Conservation (phyloP, 441 rosid genomes). For the Rhodomyrtus psidioides region DNA sequence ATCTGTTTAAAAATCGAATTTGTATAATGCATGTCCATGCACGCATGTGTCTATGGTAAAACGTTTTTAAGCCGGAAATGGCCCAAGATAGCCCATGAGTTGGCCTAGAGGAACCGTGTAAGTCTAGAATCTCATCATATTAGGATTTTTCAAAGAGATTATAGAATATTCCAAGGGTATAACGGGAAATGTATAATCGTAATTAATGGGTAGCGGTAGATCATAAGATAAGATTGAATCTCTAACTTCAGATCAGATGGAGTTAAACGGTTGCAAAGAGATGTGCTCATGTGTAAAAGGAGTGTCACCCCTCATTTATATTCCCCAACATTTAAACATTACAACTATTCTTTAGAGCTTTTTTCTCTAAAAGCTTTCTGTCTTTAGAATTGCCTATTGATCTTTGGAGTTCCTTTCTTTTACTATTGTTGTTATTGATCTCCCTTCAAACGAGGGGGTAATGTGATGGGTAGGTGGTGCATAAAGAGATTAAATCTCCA, state of each 20-base stretch:
- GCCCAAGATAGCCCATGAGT: background rate
- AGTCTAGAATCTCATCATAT: background rate
- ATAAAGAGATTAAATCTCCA: too few species aligned
- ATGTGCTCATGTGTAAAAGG: background rate
- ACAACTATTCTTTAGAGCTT: background rate
- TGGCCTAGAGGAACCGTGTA: background rate
- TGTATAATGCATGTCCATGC: too few species aligned
- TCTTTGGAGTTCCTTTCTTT: background rate
- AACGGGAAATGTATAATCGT: background rate
- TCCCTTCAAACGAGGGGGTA: background rate
- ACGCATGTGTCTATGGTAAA: too few species aligned
- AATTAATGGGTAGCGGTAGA: background rate
- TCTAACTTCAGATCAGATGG: background rate
- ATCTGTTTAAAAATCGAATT: too few species aligned
- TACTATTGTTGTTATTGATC: background rate
- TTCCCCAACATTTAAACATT: background rate
- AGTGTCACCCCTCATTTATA: too few species aligned
- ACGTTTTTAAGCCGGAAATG: background rate
- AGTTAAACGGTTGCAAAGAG: background rate
- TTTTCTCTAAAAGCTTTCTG: background rate
- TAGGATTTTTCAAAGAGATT: background rate
- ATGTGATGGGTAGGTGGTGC: too few species aligned
- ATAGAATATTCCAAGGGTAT: background rate
- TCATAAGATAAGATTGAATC: background rate
- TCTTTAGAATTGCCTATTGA: too few species aligned